A percentile compares a stretch with the other conserved stretches of the same genome.
Conservation (phyloP, 495 filamentous ascomycete species). For the Penicillium parvum region DNA sequence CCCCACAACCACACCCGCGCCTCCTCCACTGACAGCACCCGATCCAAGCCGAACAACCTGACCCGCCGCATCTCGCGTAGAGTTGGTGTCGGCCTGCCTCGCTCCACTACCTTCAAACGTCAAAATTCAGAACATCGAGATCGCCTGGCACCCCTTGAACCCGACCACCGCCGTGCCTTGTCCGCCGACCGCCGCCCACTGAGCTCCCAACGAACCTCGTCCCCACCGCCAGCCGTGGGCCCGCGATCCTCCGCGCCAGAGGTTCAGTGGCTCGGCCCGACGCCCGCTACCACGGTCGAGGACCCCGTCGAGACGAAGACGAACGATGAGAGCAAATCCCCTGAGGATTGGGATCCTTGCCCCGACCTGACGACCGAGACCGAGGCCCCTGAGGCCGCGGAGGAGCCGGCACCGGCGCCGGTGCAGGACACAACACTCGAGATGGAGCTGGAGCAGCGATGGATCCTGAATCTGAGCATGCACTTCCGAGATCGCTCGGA, state of each 20-base stretch:
- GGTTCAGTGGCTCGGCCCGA: slow-evolving; percentile 42
- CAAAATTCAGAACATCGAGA: slow-evolving; percentile 76
- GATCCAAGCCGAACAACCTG: slow-evolving; percentile 42
- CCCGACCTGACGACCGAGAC: slow-evolving; percentile 20
- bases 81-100: slow-evolving; percentile 75
- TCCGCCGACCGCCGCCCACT: slow-evolving; percentile 63
- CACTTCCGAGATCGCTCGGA: slow-evolving; percentile 93
- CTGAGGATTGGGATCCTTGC: slow-evolving; percentile 22
- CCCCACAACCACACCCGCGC: slow-evolving; percentile 15
- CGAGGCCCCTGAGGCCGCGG: slow-evolving; percentile 27
- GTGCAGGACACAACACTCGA: slow-evolving; percentile 58
- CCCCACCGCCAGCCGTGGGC: slow-evolving; percentile 39
- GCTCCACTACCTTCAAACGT: slow-evolving; percentile 70
- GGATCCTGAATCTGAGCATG: slow-evolving; percentile 98
- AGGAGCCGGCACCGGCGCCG: slow-evolving; percentile 8
- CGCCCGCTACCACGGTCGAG: slow-evolving; percentile 35
- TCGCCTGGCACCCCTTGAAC: slow-evolving; percentile 59
- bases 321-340: slow-evolving; percentile 24
- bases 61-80: slow-evolving; percentile 58
- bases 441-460: slow-evolving; percentile 79
- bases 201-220: slow-evolving; percentile 42
- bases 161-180: slow-evolving; percentile 66
- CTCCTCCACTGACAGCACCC: slow-evolving; percentile 23
- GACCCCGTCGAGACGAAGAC: slow-evolving; percentile 9
- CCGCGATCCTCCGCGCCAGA: slow-evolving; percentile 46